phyloP scores from a whole-genome alignment of 495 filamentous ascomycete genomes.

The Penicillium paxilli region DNA sequence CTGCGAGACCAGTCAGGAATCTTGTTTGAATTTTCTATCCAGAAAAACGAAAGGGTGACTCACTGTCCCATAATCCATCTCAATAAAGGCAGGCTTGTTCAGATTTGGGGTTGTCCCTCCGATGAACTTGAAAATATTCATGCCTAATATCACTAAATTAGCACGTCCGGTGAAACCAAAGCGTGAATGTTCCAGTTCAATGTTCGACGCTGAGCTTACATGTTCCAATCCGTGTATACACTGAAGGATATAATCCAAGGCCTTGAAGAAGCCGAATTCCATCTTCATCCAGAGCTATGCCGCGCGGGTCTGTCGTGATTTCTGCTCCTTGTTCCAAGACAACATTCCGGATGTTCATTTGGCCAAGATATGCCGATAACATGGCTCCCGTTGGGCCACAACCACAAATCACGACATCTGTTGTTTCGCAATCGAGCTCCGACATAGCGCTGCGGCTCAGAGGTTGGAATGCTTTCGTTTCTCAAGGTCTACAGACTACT shows the following conservation, averaged over 20 bases:
- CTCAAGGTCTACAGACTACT: too few species aligned
- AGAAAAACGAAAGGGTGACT: not conserved
- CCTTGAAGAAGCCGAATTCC: slow-evolving; percentile 46
- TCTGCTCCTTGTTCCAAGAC: slow-evolving; percentile 43
- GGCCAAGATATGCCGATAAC: slow-evolving; percentile 34
- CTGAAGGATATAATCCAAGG: slow-evolving; percentile 39
- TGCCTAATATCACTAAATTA: slow-evolving; percentile 12
- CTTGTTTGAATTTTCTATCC: not conserved
- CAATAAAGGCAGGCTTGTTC: slow-evolving; percentile 21
- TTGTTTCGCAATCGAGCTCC: slow-evolving; percentile 21
- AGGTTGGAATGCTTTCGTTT: not conserved
- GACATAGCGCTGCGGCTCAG: not conserved
- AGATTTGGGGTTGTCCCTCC: slow-evolving; percentile 23
- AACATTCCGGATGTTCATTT: slow-evolving; percentile 26
- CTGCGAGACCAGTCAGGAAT: slow-evolving; percentile 7
- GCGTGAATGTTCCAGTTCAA: not conserved
- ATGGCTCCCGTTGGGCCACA: slow-evolving; percentile 37
- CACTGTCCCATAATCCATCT: slow-evolving; percentile 32
- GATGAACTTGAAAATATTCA: slow-evolving; percentile 33
- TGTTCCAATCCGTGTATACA: slow-evolving; percentile 33
- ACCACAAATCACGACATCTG: slow-evolving; percentile 38
- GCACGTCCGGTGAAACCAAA: too few species aligned
- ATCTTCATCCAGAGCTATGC: slow-evolving; percentile 51
- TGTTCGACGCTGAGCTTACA: slow-evolving; percentile 18
- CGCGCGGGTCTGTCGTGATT: slow-evolving; percentile 50